Base-by-base conservation (phyloP, 306 rosid species). In the Glycine tomentella region DNA sequence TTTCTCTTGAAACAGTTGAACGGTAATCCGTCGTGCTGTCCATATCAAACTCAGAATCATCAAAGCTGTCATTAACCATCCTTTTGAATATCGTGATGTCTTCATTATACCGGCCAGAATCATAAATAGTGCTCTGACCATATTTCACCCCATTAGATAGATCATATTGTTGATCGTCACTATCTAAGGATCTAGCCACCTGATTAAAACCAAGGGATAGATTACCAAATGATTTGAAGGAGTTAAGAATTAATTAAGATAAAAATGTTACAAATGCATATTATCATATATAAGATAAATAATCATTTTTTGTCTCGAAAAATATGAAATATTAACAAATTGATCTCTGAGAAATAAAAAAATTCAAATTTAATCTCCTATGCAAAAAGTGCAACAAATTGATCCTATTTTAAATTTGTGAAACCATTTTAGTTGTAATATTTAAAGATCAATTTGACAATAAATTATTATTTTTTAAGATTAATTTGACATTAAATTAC, bases 101-200 rank as follows among this genome's bases (percentile, higher is more conserved):
- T 75, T 89, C 87, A 67, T 78, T 90, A 69, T 93, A 95, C 76
- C 88, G 90, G 36, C 88, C 85, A 40, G 98, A 87, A 81, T 96
- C 89, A 82, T 93, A 96, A 25, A 82, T 16, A 3, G 87, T 92
- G 82, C 98, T 96, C 69, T 96, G 93, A 5, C 99, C 99, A 81
- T 82, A 92, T 80, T 87, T 96, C 57, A 96, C 91, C 45, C 99
- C 99, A 76, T 96, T 93, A 1, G 97, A 88, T 69, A 96, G 91
- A 87, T 93, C 98, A 56, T 66, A 80, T 66, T 79, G 45, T 79
- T 90, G 90, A 13, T 87, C 90, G 75, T 87, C 94, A 74, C 83
- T 75, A 56, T 95, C 99, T 74, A 95, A 76, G 79, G 96, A 90
- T 86, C 97, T 95, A 20, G 81, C 91, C 84, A 95, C 90, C 99